Evolutionary conservation across 2,329 filamentous ascomycete species (phyloP), one percentile per base, ranked within the genome.

Genomic region (Sporothrix humicola): DNA sequence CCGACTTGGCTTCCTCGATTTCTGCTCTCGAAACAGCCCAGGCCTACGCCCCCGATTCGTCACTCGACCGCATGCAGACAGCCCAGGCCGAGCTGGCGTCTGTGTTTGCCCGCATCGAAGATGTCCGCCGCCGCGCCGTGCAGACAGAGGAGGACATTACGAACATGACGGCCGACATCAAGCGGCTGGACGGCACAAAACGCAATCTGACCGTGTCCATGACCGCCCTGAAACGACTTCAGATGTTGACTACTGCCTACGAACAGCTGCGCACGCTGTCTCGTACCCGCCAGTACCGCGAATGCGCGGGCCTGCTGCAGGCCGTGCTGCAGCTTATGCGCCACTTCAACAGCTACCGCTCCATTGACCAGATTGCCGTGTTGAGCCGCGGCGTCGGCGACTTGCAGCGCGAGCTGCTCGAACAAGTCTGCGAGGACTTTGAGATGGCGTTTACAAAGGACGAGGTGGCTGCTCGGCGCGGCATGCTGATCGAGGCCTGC

Each of bases 181-280:
- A 99, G 85, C 91, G 95, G 77, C 87, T 99, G 76, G 96, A 99
- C 83, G 93, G 93, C 82, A 98, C 96, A 52, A 99, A 99, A 86
- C 92, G 92, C 82, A 99, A 99, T 82, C 87, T 99, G 75, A 98
- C 96, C 10, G 87, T 97, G 72, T 98, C 94, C 77, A 99, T 99
- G 96, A 99, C 96, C 59, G 95, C 95, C 26, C 86, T 99, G 79
- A 99, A 99, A 85, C 89, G 96, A 65, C 87, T 99, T 78, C 96
- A 99, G 86, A 99, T 99, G 96, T 85, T 99, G 80, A 98, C 96
- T 5, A 98, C 96, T 3, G 96, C 96, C n/a, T 99, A 98, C 83
- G 96, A 98, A 81, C 96, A 99, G 84, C 87, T 99, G 73, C 89
- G 93, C 74, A 93, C 90, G 2, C 85, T 98, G 77, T 92, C 93